phyloP scores from a whole-genome alignment of 495 filamentous ascomycete genomes.

The Penicillium odoratum region DNA sequence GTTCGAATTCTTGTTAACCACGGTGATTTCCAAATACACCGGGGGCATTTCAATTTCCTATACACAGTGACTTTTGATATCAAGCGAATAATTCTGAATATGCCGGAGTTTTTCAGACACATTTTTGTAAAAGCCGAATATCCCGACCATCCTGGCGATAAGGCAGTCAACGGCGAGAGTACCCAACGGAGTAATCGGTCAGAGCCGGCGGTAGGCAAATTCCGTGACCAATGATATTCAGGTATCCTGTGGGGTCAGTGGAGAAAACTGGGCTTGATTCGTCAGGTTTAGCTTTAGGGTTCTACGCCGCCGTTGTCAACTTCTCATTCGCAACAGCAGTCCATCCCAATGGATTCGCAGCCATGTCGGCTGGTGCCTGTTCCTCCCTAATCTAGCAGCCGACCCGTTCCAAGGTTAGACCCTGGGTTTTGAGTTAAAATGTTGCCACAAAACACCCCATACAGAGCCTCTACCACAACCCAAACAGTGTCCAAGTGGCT shows the following conservation, averaged over 20 bases:
- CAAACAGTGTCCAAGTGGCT: conserved; percentile 16
- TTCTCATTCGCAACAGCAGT: conserved; percentile 6
- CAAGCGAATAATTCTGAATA: background rate
- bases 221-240: background rate
- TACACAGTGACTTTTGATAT: background rate
- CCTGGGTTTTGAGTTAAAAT: background rate
- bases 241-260: background rate
- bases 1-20: background rate
- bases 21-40: background rate
- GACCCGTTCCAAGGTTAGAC: conserved; percentile 7
- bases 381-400: conserved; percentile 29
- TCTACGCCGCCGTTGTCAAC: conserved; percentile 8
- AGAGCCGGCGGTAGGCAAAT: conserved; percentile 9
- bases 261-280: conserved; percentile 13
- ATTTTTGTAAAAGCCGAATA: background rate
- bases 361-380: conserved; percentile 22
- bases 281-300: conserved; percentile 25
- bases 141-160: background rate
- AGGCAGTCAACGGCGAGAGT: conserved; percentile 8
- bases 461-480: conserved; percentile 3
- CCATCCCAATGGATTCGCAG: conserved; percentile 3
- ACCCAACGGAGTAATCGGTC: conserved; percentile 20
- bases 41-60: background rate
- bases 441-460: conserved; percentile 8
- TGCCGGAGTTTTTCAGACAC: background rate